Conservation (phyloP, 2,329 filamentous ascomycete species). For the Plectosphaerella cucumerina region DNA sequence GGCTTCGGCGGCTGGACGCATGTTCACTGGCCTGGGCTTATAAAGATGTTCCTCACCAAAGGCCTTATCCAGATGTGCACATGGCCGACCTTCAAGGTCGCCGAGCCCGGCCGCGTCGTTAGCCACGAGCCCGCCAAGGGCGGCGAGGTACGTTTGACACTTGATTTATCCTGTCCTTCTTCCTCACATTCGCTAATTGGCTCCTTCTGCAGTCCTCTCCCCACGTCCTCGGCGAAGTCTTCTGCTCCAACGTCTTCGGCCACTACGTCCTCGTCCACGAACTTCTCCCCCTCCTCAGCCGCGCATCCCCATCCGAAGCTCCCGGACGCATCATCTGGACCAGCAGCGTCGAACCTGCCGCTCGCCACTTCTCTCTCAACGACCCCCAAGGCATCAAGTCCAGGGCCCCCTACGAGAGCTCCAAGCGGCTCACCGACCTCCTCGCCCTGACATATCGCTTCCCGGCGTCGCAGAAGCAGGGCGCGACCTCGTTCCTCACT, state of each 20-base stretch:
- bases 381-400: conserved; percentile 74
- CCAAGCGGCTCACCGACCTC: conserved; percentile 83
- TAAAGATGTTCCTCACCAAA: conserved; percentile 47
- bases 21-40: conserved; percentile 63
- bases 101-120: conserved; percentile 35
- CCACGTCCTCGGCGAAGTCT: conserved; percentile 72
- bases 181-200: not conserved
- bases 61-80: conserved; percentile 66
- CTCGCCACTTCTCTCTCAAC: conserved; percentile 49
- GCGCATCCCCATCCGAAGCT: conserved; percentile 31
- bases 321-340: conserved; percentile 80
- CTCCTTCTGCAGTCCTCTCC: conserved; percentile 39
- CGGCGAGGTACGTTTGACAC: not conserved
- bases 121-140: not conserved
- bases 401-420: conserved; percentile 71
- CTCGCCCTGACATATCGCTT: conserved; percentile 70
- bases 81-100: conserved; percentile 74
- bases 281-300: conserved; percentile 68
- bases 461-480: conserved; percentile 55
- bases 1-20: conserved; percentile 84
- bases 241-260: conserved; percentile 89
- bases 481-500: conserved; percentile 51
- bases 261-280: conserved; percentile 87
- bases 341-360: conserved; percentile 69
- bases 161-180: conserved; percentile 4